Evolutionary conservation across 495 filamentous ascomycete genomes (phyloP).

Genomic region (Aspergillus affinis): DNA sequence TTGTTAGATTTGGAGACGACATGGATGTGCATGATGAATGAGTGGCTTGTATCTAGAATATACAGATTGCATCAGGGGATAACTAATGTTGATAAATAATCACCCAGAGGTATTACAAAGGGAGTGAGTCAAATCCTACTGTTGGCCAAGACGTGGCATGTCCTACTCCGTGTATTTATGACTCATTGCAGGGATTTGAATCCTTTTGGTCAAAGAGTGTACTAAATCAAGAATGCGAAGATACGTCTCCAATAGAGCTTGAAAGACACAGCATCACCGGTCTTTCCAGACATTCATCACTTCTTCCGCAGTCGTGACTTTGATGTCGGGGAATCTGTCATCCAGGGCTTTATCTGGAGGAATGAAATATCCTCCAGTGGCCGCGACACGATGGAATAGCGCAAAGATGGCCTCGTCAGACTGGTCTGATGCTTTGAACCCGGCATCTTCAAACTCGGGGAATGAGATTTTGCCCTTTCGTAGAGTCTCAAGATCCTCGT

Average conservation of each 20-base stretch:
- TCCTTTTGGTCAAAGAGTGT: neutral
- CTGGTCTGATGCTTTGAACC: neutral
- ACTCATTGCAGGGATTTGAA: neutral
- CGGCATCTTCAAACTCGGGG: constrained; percentile 4
- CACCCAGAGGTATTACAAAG: no score
- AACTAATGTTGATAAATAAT: no score
- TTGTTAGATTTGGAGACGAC: constrained; percentile 29
- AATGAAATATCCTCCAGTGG: constrained; percentile 3
- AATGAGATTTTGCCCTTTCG: constrained; percentile 24
- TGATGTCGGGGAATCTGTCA: constrained; percentile 1
- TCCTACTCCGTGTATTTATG: neutral
- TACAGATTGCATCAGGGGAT: no score
- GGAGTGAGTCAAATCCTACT: neutral
- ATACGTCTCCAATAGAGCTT: neutral
- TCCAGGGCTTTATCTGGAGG: constrained; percentile 3
- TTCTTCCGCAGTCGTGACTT: constrained; percentile 7
- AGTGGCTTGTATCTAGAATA: no score
- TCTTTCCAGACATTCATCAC: constrained; percentile 4
- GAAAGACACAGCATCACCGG: neutral
- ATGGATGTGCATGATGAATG: constrained; percentile 17
- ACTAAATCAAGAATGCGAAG: no score
- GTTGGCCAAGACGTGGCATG: neutral
- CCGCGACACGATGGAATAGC: neutral
- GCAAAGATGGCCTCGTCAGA: constrained; percentile 7
- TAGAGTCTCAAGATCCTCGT: constrained; percentile 38